Base-by-base conservation (phyloP, 2,329 filamentous ascomycete genomes). In the Fusarium beomiforme region DNA sequence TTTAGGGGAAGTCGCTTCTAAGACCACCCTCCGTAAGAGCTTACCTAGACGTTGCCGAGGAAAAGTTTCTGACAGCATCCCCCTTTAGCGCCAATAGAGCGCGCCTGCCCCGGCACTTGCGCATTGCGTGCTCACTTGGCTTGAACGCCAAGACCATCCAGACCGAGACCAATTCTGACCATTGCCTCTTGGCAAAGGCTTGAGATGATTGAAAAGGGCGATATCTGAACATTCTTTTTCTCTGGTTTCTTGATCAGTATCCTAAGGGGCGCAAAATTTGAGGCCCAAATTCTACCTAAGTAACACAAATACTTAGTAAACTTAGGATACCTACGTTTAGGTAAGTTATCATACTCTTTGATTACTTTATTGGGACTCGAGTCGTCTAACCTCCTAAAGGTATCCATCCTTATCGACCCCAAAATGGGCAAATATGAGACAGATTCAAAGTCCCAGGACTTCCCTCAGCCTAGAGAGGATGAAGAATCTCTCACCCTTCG, bases 401-500 rank as follows among this genome's bases (percentile, higher is more conserved):
- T 29, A 29, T 29, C 4, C 2, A 51, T 37, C 17, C 31, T 34
- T 21, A 46, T 2, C 19, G 24, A 29, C 17, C 57, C 33, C 33
- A 67, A 24, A 42, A 76, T 76, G 74, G 62, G 70, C 5, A 69
- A 72, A 26, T 24, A 62, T 29, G 70, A 75, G 14, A 53, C 21
- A 16, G 43, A 44, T 9, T 61, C 59, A 24, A 68, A 75, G 41
- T 64, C 64, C 36, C 51, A 51, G 42, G 62, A 53, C 47, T 74
- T 61, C 61, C 50, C 68, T 37, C 61, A 47, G 6, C 58, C 67
- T 11, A 44, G 60, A 23, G 76, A 78, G 9, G 80, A 81, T 64
- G 79, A 81, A 60, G 76, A 78, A 41, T 66, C 68, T 8, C 75
- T 81, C 10, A 74, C 72, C 3, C 72, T 76, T 11, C 57, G 42